Evolutionary conservation across 2,329 filamentous ascomycete species (phyloP), one percentile per base, ranked within the genome.

Genomic region (Colletotrichum cordylinicola): DNA sequence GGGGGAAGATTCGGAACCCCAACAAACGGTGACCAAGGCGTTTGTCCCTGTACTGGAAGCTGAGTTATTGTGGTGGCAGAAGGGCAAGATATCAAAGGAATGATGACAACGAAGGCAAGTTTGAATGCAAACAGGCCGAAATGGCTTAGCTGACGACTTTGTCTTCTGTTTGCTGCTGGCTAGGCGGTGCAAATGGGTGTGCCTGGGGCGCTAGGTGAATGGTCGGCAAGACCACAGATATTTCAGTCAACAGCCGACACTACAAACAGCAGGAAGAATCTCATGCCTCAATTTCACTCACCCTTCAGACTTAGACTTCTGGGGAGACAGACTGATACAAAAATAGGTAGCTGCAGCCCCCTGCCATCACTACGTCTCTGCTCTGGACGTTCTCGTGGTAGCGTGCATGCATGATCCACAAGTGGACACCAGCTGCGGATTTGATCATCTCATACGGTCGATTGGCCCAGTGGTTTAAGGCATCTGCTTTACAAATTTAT

Each of bases 401-500:
- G 43, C n/a, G n/a, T 52, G 43, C 43, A 8, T 52, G 43, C 2
- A 1, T 21, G 43, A 21, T 52, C 43, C n/a, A 52, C n/a, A 52
- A 52, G 43, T 52, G 43, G 43, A 4, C n/a, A 52, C n/a, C 6
- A 9, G 2, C 37, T 1, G 2, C 0, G 1, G 9, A 4, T 4
- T 48, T 0, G 10, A 48, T 21, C n/a, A 48, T 48, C 43, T 48
- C n/a, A 21, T 52, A 21, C n/a, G 81, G 81, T 82, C 82, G 82
- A 81, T 80, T 84, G 81, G 84, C 81, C 81, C 81, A 85, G 84
- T 80, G 84, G 84, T 84, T 81, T 58, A 84, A 81, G 81, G 82
- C 82, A 81, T 83, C 79, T 83, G 83, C 80, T 82, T 85, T 85
- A 85, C 84, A 85, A 9, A 6, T 4, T 15, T 58, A 13, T 29